These are phyloP conservation scores for Boletus subcaerulescens DNA, from an alignment of 768 basidiomycete genomes.

Conservation along the genomic window DNA sequence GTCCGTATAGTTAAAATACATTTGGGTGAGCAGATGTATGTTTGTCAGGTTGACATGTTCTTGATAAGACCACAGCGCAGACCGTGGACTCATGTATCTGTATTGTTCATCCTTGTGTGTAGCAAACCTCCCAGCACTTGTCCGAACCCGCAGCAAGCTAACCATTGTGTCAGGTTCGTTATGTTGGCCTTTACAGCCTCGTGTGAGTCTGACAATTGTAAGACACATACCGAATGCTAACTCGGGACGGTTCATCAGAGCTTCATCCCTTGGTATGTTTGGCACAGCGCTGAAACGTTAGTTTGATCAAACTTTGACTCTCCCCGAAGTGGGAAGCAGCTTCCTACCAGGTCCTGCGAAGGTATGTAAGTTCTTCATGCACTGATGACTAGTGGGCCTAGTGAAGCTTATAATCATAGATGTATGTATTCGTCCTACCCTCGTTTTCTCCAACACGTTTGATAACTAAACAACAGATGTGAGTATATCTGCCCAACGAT, in stretches of 20 bases:
- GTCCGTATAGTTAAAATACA: slow-evolving; percentile 2
- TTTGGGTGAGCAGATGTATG: slow-evolving; percentile 1
- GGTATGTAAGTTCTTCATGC: background rate
- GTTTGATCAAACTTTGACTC: background rate
- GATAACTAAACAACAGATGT: too few relatives aligned
- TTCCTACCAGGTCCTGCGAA: slow-evolving; percentile 3
- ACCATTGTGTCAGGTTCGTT: slow-evolving; percentile 1
- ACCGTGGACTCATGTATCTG: slow-evolving; percentile 4
- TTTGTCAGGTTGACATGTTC: background rate
- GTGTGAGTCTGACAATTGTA: background rate
- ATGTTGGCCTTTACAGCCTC: background rate
- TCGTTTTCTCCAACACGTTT: too few relatives aligned
- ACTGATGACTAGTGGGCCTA: too few relatives aligned
- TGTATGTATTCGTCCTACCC: too few relatives aligned
- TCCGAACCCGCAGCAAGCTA: background rate
- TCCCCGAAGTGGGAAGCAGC: slow-evolving; percentile 2
- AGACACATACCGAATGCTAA: background rate
- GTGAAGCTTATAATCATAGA: too few relatives aligned
- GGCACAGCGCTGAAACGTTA: background rate
- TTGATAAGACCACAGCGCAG: background rate
- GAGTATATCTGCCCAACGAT: too few relatives aligned
- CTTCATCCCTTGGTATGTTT: slow-evolving; percentile 1
- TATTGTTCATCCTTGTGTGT: slow-evolving; percentile 5
- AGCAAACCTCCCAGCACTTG: too few relatives aligned
- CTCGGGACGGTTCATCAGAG: background rate